These are phyloP conservation scores for Vitis rotundifolia DNA, from an alignment of 164 flowering plant genomes.

Conservation along the genomic window DNA sequence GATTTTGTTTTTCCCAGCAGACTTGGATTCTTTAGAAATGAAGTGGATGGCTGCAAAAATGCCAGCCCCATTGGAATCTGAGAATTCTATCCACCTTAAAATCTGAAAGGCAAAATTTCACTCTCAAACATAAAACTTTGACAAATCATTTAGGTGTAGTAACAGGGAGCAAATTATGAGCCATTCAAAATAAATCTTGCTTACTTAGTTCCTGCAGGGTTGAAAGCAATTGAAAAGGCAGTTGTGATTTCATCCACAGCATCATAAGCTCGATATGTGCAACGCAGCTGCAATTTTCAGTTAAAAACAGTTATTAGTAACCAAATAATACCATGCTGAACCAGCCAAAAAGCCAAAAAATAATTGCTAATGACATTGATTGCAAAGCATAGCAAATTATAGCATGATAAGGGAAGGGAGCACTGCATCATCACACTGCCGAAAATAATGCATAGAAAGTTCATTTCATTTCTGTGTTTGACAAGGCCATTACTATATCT, in stretches of 20 bases:
- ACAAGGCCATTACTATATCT: neutral
- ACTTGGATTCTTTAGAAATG: too few relatives aligned
- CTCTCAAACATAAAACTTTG: too few relatives aligned
- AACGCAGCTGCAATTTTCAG: conserved; percentile 69
- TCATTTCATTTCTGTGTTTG: conserved; percentile 1
- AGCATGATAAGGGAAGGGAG: too few relatives aligned
- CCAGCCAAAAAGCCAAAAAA: too few relatives aligned
- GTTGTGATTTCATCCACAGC: conserved; percentile 96
- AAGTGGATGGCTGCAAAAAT: too few relatives aligned
- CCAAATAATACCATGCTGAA: neutral
- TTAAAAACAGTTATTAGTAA: neutral
- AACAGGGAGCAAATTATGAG: neutral
- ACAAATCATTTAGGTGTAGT: neutral
- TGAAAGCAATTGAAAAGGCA: conserved; percentile 86
- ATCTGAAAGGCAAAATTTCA: too few relatives aligned
- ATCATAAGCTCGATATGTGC: conserved; percentile 96
- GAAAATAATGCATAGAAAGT: neutral
- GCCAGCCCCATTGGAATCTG: too few relatives aligned
- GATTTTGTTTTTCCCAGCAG: too few relatives aligned
- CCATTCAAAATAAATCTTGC: neutral
- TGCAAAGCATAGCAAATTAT: neutral
- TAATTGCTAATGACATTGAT: too few relatives aligned
- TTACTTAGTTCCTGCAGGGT: conserved; percentile 79
- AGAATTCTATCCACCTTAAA: too few relatives aligned
- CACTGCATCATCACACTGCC: neutral